These are phyloP conservation scores for Colletotrichum sp. DNA, from an alignment of 2,329 filamentous ascomycete genomes.

Conservation along the genomic window DNA sequence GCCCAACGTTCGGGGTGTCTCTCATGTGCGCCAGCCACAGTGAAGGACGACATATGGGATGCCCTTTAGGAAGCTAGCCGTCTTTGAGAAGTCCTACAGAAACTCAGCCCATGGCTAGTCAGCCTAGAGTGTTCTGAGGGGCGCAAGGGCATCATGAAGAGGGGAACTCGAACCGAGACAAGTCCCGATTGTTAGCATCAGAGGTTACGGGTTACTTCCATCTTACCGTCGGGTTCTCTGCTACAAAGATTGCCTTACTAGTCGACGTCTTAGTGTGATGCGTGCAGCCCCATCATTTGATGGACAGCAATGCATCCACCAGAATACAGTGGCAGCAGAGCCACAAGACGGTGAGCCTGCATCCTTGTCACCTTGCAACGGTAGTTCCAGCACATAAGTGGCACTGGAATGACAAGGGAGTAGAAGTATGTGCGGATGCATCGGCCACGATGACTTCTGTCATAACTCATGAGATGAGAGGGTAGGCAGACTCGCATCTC, in stretches of 20 bases:
- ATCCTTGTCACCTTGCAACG: background rate
- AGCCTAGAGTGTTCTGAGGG: background rate
- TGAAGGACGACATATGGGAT: background rate
- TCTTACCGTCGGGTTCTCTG: background rate
- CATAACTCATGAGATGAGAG: background rate
- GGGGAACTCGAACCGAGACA: background rate
- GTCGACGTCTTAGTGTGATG: background rate
- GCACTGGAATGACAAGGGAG: accelerated
- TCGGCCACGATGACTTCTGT: background rate
- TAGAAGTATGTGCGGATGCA: background rate
- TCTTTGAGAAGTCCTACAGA: background rate
- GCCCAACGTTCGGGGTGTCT: background rate
- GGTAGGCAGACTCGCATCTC: background rate
- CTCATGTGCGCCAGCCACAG: background rate
- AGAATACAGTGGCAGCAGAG: background rate
- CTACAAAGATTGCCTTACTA: background rate
- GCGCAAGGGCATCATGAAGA: background rate
- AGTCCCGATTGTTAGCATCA: background rate
- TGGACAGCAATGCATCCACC: background rate
- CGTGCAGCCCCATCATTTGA: background rate
- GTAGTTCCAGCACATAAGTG: background rate
- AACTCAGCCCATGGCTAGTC: background rate
- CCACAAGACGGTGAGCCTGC: background rate
- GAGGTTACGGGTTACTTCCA: background rate
- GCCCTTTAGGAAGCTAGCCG: background rate